phyloP scores from a whole-genome alignment of 805 yeast genomes.

The Kurtzmaniella fragi region DNA sequence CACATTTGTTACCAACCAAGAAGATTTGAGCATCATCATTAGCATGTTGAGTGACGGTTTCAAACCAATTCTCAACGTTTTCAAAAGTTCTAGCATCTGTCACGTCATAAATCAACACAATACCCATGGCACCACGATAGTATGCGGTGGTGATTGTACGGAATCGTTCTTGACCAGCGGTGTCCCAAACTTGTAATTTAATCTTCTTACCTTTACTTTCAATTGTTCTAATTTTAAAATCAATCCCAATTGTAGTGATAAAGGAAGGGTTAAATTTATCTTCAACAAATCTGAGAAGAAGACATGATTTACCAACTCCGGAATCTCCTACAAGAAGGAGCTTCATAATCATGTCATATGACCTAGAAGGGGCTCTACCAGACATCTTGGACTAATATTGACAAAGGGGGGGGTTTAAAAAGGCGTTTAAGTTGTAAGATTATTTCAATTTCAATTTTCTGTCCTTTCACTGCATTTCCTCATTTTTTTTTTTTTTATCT shows the following conservation, averaged over 20 bases:
- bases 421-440: too few species aligned
- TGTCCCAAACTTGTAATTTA: conserved; percentile 98
- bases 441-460: too few species aligned
- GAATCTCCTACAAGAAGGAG: conserved; percentile 93
- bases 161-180: conserved; percentile 98
- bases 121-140: conserved; percentile 88
- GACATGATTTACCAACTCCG: conserved; percentile 97
- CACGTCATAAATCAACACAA: conserved; percentile 77
- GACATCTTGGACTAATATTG: conserved; percentile 32
- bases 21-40: conserved; percentile 92
- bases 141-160: conserved; percentile 94
- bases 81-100: conserved; percentile 89
- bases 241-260: conserved; percentile 97
- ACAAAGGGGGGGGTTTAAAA: too few species aligned
- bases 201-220: conserved; percentile 96
- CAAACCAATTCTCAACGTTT: conserved; percentile 91
- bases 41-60: conserved; percentile 94
- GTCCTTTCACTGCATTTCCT: too few species aligned
- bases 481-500: too few species aligned
- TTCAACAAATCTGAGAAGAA: conserved; percentile 92
- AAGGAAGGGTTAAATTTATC: conserved; percentile 96
- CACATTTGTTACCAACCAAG: conserved; percentile 94
- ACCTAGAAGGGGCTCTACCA: conserved; percentile 60
- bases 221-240: conserved; percentile 82
- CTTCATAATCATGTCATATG: conserved; percentile 88